Evolutionary conservation across 176 grass and related monocot genomes (phyloP).

Genomic region (maize (Zea mays)): DNA sequence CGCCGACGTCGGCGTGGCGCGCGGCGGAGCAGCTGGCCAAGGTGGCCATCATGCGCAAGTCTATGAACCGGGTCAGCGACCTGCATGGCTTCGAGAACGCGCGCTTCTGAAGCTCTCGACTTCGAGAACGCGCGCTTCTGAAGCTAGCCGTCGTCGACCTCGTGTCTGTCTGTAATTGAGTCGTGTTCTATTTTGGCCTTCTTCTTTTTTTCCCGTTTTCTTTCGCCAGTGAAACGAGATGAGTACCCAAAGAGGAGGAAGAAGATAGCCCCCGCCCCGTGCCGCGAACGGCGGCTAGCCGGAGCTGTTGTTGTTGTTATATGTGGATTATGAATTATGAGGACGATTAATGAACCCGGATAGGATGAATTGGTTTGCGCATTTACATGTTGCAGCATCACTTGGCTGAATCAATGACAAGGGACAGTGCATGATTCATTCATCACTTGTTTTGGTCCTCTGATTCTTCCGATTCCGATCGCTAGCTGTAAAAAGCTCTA

Average conservation of each 20-base stretch:
- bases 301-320: neutral
- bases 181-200: neutral
- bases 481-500: too few species aligned
- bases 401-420: too few species aligned
- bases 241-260: neutral
- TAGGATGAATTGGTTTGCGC: neutral
- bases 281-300: neutral
- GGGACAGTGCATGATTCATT: too few species aligned
- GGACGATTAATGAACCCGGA: neutral
- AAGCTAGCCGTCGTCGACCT: too few species aligned
- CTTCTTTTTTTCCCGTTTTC: neutral
- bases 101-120: slow-evolving; percentile 74
- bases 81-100: slow-evolving; percentile 98
- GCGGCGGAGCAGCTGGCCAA: slow-evolving; percentile 95
- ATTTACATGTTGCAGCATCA: too few species aligned
- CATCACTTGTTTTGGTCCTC: too few species aligned
- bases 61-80: slow-evolving; percentile 83
- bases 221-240: neutral
- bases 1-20: slow-evolving; percentile 90
- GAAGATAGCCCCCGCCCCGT: too few species aligned
- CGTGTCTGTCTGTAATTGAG: neutral
- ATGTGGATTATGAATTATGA: slow-evolving; percentile 7
- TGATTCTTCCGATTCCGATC: neutral
- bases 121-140: too few species aligned
- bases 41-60: slow-evolving; percentile 94